Evolutionary conservation across 2,329 filamentous ascomycete genomes (phyloP).

Genomic region (Ascochyta rabiei): DNA sequence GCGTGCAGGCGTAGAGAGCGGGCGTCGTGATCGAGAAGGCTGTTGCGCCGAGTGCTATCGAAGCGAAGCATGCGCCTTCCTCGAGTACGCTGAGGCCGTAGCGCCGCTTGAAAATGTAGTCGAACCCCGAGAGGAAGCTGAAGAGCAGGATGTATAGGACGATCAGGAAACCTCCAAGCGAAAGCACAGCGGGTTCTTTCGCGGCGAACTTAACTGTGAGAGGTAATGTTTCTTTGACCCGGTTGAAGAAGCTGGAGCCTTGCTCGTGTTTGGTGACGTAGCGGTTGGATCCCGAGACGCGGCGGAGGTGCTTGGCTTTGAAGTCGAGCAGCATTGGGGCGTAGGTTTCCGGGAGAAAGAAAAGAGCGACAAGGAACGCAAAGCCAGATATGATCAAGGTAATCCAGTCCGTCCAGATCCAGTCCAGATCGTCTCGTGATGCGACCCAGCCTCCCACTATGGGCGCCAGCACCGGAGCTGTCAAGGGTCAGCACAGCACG

Average conservation of each 20-base stretch:
- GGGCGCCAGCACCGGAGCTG: constrained; percentile 13
- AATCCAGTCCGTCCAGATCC: constrained; percentile 14
- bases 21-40: neutral
- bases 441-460: constrained; percentile 11
- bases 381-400: constrained; percentile 10
- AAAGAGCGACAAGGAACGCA: constrained; percentile 7
- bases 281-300: constrained; percentile 42
- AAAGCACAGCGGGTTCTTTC: constrained; percentile 3
- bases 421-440: neutral
- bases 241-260: neutral
- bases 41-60: constrained; percentile 6
- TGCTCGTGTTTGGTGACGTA: constrained; percentile 44
- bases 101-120: constrained; percentile 12
- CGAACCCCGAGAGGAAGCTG: constrained; percentile 12
- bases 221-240: neutral
- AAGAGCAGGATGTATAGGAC: constrained; percentile 14
- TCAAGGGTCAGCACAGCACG: neutral
- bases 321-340: constrained; percentile 45
- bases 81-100: constrained; percentile 3
- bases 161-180: constrained; percentile 2
- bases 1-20: neutral
- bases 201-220: neutral
- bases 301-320: constrained; percentile 38
- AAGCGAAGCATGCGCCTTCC: constrained; percentile 12
- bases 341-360: constrained; percentile 59